Conservation (phyloP, 148 eudicot genomes). For the Salicornia ramosissima region DNA sequence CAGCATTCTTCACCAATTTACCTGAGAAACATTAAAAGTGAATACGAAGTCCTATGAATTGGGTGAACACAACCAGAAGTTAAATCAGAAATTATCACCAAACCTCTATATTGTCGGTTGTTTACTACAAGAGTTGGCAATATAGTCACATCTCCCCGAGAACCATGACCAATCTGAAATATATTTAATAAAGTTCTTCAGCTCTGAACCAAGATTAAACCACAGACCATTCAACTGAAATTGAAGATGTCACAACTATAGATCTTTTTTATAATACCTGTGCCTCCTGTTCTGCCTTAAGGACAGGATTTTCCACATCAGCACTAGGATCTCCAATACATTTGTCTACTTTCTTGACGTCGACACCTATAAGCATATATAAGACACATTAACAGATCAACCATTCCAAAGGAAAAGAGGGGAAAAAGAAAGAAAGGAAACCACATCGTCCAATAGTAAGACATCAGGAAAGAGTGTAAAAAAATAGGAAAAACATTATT, state of each 20-base stretch:
- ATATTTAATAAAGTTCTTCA: not conserved
- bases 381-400: constrained; percentile 12
- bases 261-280: constrained; percentile 38
- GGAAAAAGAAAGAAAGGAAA: not conserved
- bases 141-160: constrained; percentile 96
- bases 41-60: constrained; percentile 2
- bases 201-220: constrained; percentile 15
- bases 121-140: constrained; percentile 91
- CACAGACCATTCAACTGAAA: not conserved
- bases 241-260: not conserved
- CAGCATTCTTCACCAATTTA: constrained; percentile 76
- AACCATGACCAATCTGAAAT: constrained; percentile 76
- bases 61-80: not conserved
- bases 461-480: not conserved
- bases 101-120: constrained; percentile 89
- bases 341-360: constrained; percentile 50
- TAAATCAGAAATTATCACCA: constrained; percentile 9
- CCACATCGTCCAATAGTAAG: not conserved
- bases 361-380: constrained; percentile 45
- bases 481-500: not conserved
- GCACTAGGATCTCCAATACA: constrained; percentile 66
- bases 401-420: not conserved
- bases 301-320: constrained; percentile 63
- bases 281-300: constrained; percentile 67
- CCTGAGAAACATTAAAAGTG: constrained; percentile 37